phyloP scores from a whole-genome alignment of 75 land plant genomes.

The Cupressus sempervirens region DNA sequence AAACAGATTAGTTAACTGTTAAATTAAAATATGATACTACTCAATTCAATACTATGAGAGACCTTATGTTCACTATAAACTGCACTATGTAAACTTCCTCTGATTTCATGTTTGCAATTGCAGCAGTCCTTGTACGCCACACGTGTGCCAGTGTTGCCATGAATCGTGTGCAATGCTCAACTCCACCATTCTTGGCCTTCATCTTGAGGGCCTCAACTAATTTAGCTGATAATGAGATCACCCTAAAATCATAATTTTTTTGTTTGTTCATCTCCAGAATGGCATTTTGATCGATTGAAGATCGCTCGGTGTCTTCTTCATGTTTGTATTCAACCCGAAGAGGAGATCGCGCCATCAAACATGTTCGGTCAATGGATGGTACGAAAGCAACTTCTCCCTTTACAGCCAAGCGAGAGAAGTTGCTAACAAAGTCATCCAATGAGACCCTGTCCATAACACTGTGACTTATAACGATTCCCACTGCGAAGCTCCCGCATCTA shows the following conservation, averaged over 20 bases:
- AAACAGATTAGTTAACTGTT: too few relatives aligned
- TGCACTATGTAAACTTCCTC: conserved; percentile 22
- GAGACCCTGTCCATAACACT: too few relatives aligned
- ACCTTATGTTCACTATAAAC: conserved; percentile 35
- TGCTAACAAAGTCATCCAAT: not conserved
- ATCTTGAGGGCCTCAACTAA: conserved; percentile 19
- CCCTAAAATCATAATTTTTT: too few relatives aligned
- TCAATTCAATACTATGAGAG: not conserved
- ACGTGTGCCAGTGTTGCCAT: conserved; percentile 34
- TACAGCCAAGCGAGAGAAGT: not conserved
- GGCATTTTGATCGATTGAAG: too few relatives aligned
- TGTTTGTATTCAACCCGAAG: conserved; percentile 19
- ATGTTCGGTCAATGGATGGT: too few relatives aligned
- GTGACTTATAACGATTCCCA: too few relatives aligned
- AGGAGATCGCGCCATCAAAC: not conserved
- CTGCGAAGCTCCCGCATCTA: too few relatives aligned
- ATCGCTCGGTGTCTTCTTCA: not conserved
- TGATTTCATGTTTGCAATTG: conserved; percentile 1
- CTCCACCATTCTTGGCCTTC: conserved; percentile 17
- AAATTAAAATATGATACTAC: too few relatives aligned
- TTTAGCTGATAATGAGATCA: conserved; percentile 15
- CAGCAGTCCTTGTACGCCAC: conserved; percentile 40
- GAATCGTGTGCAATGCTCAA: conserved; percentile 20
- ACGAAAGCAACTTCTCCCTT: too few relatives aligned
- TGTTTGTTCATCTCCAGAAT: too few relatives aligned